Conservation (phyloP, 352 stramenopile species). For the Globisporangium viniferum region DNA sequence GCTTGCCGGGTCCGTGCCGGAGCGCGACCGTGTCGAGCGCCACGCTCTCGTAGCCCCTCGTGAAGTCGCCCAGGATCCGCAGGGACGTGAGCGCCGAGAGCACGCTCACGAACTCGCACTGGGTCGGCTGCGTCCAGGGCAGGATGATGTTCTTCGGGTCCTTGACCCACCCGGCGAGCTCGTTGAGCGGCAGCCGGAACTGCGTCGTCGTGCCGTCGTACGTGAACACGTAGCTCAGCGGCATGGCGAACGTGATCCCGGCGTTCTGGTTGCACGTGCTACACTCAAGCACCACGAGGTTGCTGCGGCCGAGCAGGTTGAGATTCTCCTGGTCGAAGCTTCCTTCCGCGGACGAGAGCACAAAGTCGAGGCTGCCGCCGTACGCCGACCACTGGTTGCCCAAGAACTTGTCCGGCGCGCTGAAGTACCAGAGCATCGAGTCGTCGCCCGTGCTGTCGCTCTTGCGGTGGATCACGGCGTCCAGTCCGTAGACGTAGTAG, state of each 20-base stretch:
- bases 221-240: slow-evolving; percentile 62
- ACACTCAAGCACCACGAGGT: slow-evolving; percentile 88
- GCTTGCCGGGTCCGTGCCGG: slow-evolving; percentile 50
- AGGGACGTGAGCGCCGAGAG: slow-evolving; percentile 81
- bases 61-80: slow-evolving; percentile 91
- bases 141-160: slow-evolving; percentile 90
- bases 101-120: slow-evolving; percentile 89
- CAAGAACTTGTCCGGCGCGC: slow-evolving; percentile 76
- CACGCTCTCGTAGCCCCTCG: slow-evolving; percentile 86
- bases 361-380: slow-evolving; percentile 87
- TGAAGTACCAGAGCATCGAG: slow-evolving; percentile 86
- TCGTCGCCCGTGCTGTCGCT: slow-evolving; percentile 64
- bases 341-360: slow-evolving; percentile 87
- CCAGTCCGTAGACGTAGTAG: slow-evolving; percentile 87
- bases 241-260: slow-evolving; percentile 85
- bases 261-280: slow-evolving; percentile 73
- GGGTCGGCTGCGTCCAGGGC: slow-evolving; percentile 55
- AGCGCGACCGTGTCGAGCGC: slow-evolving; percentile 83
- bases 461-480: slow-evolving; percentile 61
- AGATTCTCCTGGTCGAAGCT: slow-evolving; percentile 81
- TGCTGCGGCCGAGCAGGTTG: slow-evolving; percentile 55
- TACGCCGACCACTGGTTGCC: slow-evolving; percentile 89
- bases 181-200: slow-evolving; percentile 77
- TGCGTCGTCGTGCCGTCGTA: slow-evolving; percentile 83
- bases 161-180: slow-evolving; percentile 86